Evolutionary conservation across 176 grass and related monocot species (phyloP), one percentile per base, ranked within the genome.

Genomic region (Aegilops umbellulata): DNA sequence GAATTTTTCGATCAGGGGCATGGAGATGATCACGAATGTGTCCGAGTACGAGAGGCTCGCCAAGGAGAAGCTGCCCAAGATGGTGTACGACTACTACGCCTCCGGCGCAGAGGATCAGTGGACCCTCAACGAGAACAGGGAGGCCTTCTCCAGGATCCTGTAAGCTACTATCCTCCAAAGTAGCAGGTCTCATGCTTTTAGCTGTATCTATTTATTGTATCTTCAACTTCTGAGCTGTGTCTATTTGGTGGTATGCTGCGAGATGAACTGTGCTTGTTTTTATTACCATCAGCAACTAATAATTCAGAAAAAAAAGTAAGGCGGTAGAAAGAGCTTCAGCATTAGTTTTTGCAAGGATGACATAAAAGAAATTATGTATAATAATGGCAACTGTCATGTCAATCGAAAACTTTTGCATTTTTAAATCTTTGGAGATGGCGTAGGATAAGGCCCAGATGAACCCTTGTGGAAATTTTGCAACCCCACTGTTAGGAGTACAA

Each of bases 71-170:
- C 74, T 99, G 68, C 87, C 97, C 10, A 99, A 96, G 87, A 96
- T 99, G 97, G 89, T 96, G 58, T 99, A 94, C 44, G 97, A 99
- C 86, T 99, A 96, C 87, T 99, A 94, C 66, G 77, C 92, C 42
- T 90, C 97, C 7, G 97, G 97, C n/a, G 97, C 97, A 24, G 97
- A 99, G 60, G 97, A 99, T 88, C 88, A 96, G 61, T 96, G 92
- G 97, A 94, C 90, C 27, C 92, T 99, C 41, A 90, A 80, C 76
- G 97, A 99, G 74, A 99, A 96, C 55, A 90, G 97, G 72, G 92
- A 94, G 51, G 94, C 97, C 58, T 99, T 99, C 86, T 88, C 97
- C 41, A 99, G 94, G 68, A 96, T 99, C 77, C 57, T 99, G 97
- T 98, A 90, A 95, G 93, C 84, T 84, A 78, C 17, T 85, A 80